Evolutionary conservation across 2,329 filamentous ascomycete species (phyloP).

Genomic region (Daldinia sp.): DNA sequence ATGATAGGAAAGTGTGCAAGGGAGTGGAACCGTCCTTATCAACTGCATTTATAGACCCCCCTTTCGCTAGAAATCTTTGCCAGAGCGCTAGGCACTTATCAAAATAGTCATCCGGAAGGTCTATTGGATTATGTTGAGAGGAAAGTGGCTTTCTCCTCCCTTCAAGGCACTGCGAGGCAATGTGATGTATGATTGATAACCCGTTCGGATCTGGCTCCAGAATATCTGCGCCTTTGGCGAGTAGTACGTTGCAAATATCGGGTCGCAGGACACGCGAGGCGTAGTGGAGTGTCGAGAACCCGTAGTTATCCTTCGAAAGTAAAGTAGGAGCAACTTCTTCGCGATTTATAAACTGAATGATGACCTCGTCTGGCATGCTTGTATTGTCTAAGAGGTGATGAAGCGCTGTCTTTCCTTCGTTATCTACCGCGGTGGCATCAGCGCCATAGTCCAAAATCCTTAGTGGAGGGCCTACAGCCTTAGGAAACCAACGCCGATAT

Average conservation of each 20-base stretch:
- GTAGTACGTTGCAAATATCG: neutral
- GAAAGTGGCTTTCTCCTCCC: neutral
- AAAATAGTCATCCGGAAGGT: neutral
- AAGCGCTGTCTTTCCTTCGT: neutral
- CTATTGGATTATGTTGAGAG: neutral
- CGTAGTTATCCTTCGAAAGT: neutral
- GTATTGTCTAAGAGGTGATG: constrained; percentile 5
- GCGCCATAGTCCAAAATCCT: neutral
- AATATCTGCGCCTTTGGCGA: neutral
- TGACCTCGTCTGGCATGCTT: neutral
- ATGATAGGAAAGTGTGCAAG: neutral
- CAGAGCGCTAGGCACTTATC: constrained; percentile 1
- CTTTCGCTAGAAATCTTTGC: neutral
- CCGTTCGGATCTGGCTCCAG: neutral
- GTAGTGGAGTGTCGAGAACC: neutral
- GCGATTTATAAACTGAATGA: neutral
- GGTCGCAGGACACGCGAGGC: constrained; percentile 4
- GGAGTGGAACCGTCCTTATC: neutral
- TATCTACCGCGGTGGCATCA: neutral
- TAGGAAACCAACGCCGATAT: neutral
- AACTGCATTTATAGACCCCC: neutral
- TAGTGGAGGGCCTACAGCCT: neutral
- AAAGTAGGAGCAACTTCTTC: neutral
- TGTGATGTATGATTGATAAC: neutral
- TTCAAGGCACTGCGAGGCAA: neutral